Conservation (phyloP, 208 protist genomes). For the Novymonas esmeraldas region DNA sequence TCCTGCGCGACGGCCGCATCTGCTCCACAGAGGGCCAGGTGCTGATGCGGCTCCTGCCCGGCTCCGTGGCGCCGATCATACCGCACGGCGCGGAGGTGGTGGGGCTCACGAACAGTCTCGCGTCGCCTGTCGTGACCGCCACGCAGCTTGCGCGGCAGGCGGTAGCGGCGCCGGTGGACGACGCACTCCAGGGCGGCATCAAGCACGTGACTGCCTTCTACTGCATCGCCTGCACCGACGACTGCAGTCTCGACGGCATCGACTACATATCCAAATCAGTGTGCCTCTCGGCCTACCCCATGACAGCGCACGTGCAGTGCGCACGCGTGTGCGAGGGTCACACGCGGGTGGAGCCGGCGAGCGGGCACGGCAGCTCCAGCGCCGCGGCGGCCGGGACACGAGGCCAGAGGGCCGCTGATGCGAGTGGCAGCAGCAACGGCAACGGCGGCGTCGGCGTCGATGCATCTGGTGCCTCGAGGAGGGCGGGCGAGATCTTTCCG, state of each 20-base stretch:
- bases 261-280: constrained; percentile 80
- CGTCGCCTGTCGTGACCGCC: constrained; percentile 60
- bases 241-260: constrained; percentile 69
- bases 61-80: constrained; percentile 84
- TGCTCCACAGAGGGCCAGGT: constrained; percentile 64
- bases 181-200: constrained; percentile 79
- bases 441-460: too few species aligned
- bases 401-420: not conserved
- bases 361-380: constrained; percentile 4
- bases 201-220: constrained; percentile 84
- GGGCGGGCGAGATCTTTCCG: constrained; percentile 3
- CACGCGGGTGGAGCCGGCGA: constrained; percentile 33
- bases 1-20: constrained; percentile 83
- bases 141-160: constrained; percentile 37
- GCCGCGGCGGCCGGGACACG: not conserved
- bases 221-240: constrained; percentile 86
- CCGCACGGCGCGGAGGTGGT: constrained; percentile 79
- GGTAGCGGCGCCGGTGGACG: constrained; percentile 49
- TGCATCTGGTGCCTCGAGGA: not conserved
- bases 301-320: constrained; percentile 79
- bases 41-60: constrained; percentile 78
- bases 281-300: constrained; percentile 80
- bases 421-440: not conserved
- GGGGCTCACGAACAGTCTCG: constrained; percentile 69
- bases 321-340: constrained; percentile 80